Conservation (phyloP, 257 asterid genomes). For the Apocynum venetum region DNA sequence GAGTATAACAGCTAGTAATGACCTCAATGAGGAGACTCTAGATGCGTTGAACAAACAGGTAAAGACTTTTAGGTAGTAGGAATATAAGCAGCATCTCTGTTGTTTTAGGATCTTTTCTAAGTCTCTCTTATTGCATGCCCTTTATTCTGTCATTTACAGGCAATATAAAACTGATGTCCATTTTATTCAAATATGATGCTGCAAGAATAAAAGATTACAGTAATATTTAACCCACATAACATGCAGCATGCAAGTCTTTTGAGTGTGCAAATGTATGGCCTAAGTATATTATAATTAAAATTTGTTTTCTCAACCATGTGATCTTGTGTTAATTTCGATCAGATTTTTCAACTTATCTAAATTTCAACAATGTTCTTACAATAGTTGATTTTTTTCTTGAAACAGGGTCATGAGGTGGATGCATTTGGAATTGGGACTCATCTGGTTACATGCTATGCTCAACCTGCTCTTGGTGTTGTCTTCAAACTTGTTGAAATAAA, state of each 20-base stretch:
- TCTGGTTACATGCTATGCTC: slow-evolving; percentile 97
- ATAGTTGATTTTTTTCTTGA: slow-evolving; percentile 7
- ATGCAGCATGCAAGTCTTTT: neutral
- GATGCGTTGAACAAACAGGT: slow-evolving; percentile 99
- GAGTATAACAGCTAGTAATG: slow-evolving; percentile 88
- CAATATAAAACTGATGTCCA: neutral
- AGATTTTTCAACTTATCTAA: neutral
- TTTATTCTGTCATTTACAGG: neutral
- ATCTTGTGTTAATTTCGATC: slow-evolving; percentile 8
- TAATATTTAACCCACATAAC: neutral
- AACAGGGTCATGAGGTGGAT: slow-evolving; percentile 94
- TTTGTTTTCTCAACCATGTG: slow-evolving; percentile 2
- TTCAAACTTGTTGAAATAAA: slow-evolving; percentile 96
- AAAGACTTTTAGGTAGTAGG: slow-evolving; percentile 7
- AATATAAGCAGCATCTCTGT: neutral
- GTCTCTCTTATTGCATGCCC: neutral
- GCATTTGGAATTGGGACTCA: slow-evolving; percentile 95
- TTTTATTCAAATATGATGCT: neutral
- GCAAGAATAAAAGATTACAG: neutral
- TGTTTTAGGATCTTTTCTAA: neutral
- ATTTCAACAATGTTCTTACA: neutral
- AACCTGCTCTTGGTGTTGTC: slow-evolving; percentile 93
- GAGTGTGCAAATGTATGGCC: neutral
- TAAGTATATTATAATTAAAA: neutral
- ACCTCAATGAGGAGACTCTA: slow-evolving; percentile 93